phyloP scores from a whole-genome alignment of 768 basidiomycete species.

The Boletus vermiculosoides region DNA sequence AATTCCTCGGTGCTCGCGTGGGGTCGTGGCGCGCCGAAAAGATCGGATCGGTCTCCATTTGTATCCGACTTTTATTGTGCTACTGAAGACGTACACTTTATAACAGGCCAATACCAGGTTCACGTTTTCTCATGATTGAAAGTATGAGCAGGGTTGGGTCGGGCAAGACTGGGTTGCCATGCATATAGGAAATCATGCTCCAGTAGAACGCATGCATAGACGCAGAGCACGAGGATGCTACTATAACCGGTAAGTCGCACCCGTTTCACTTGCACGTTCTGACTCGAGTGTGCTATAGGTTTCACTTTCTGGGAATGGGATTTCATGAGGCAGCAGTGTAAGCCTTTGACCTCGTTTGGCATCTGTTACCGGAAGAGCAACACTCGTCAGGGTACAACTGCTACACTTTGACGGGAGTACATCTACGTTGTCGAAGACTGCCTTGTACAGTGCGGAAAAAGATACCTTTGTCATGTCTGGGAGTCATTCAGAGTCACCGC shows the following conservation, averaged over 20 bases:
- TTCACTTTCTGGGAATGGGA: not conserved
- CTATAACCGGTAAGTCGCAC: not conserved
- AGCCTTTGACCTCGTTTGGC: not conserved
- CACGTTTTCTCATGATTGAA: too few species aligned
- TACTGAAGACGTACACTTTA: not conserved
- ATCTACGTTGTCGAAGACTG: too few species aligned
- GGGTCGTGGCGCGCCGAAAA: not conserved
- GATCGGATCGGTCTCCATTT: not conserved
- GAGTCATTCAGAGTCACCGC: not conserved
- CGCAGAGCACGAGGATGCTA: not conserved
- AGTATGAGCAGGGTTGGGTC: too few species aligned
- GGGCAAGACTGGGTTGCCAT: not conserved
- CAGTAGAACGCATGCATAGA: not conserved
- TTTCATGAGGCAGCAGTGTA: not conserved
- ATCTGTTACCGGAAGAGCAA: not conserved
- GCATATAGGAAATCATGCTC: not conserved
- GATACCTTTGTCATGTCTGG: not conserved
- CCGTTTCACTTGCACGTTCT: not conserved
- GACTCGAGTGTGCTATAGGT: not conserved
- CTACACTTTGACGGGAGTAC: not conserved
- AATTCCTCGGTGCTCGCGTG: too few species aligned
- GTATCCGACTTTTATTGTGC: not conserved
- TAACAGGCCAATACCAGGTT: too few species aligned
- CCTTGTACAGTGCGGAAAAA: not conserved
- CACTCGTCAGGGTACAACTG: not conserved